phyloP scores from a whole-genome alignment of 2,329 filamentous ascomycete genomes.

The Helminthosporium solani region DNA sequence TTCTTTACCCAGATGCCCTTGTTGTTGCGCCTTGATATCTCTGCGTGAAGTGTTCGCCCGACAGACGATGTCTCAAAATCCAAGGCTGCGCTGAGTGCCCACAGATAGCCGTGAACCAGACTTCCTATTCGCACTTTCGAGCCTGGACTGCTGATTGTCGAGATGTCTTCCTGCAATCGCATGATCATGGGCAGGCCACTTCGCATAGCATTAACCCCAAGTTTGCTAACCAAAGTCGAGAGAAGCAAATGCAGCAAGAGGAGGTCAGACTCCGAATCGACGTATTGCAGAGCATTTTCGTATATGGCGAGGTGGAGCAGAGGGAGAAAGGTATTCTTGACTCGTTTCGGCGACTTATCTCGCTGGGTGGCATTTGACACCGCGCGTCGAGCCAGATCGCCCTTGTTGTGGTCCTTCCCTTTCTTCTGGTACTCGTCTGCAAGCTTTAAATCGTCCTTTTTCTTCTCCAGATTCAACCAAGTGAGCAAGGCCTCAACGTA shows the following conservation, averaged over 20 bases:
- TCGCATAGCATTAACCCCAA: conserved; percentile 79
- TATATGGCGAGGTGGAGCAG: conserved; percentile 86
- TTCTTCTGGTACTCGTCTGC: conserved; percentile 55
- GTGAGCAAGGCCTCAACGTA: conserved; percentile 81
- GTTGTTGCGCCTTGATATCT: conserved; percentile 71
- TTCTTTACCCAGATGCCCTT: conserved; percentile 78
- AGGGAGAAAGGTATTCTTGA: conserved; percentile 72
- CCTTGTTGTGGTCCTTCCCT: conserved; percentile 46
- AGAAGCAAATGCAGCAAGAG: conserved; percentile 76
- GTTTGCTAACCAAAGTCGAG: conserved; percentile 67
- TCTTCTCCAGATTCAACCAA: conserved; percentile 83
- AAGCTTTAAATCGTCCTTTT: conserved; percentile 62
- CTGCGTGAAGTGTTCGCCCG: conserved; percentile 70
- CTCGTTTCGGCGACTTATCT: conserved; percentile 57
- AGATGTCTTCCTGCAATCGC: conserved; percentile 81
- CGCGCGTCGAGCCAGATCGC: conserved; percentile 58
- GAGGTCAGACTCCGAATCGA: conserved; percentile 68
- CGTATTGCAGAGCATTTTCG: conserved; percentile 72
- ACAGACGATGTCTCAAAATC: conserved; percentile 69
- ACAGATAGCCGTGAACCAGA: conserved; percentile 86
- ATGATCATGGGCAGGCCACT: conserved; percentile 87
- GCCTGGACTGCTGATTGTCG: conserved; percentile 62
- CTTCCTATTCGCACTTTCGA: conserved; percentile 79
- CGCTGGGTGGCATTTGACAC: conserved; percentile 66
- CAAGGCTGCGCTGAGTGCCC: conserved; percentile 74